Evolutionary conservation across 2,329 filamentous ascomycete species (phyloP).

Genomic region (Aspergillus sp.): DNA sequence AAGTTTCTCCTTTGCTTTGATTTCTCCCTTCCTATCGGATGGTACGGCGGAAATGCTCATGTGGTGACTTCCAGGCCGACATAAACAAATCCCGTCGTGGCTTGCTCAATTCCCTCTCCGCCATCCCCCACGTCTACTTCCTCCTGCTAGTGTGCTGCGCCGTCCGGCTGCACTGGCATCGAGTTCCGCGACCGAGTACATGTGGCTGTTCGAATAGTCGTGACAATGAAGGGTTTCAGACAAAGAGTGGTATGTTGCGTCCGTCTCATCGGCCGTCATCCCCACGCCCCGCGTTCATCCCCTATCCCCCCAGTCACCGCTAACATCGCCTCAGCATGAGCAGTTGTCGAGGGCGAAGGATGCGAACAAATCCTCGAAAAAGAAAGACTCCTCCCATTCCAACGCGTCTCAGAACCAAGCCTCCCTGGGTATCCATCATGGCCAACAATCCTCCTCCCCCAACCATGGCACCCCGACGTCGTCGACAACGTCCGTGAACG

Average conservation of each 20-base stretch:
- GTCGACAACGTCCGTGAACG: slow-evolving; percentile 82
- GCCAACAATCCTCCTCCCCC: slow-evolving; percentile 59
- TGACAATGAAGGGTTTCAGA: slow-evolving; percentile 93
- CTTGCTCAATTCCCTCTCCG: slow-evolving; percentile 22
- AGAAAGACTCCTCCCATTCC: slow-evolving; percentile 62
- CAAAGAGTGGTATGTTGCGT: slow-evolving; percentile 82
- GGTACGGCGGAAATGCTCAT: slow-evolving; percentile 4
- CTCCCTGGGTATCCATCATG: slow-evolving; percentile 44
- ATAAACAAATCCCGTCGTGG: slow-evolving; percentile 29
- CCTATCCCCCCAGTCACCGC: slow-evolving; percentile 3
- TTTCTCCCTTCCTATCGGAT: background rate
- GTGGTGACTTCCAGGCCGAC: slow-evolving; percentile 25
- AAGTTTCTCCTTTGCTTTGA: background rate
- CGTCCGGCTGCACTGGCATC: slow-evolving; percentile 33
- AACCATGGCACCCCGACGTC: slow-evolving; percentile 77
- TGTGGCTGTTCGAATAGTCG: slow-evolving; percentile 34
- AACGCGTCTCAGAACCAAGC: slow-evolving; percentile 68
- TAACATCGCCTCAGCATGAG: slow-evolving; percentile 56
- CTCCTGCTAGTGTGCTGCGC: slow-evolving; percentile 36
- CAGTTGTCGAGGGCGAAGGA: slow-evolving; percentile 92
- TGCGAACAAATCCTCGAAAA: slow-evolving; percentile 75
- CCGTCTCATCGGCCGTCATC: slow-evolving; percentile 9
- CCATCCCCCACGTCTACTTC: slow-evolving; percentile 19
- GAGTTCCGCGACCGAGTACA: slow-evolving; percentile 32
- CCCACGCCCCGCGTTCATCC: slow-evolving; percentile 23